Evolutionary conservation across 768 basidiomycete species (phyloP).

Genomic region (Chalciporus chontae): DNA sequence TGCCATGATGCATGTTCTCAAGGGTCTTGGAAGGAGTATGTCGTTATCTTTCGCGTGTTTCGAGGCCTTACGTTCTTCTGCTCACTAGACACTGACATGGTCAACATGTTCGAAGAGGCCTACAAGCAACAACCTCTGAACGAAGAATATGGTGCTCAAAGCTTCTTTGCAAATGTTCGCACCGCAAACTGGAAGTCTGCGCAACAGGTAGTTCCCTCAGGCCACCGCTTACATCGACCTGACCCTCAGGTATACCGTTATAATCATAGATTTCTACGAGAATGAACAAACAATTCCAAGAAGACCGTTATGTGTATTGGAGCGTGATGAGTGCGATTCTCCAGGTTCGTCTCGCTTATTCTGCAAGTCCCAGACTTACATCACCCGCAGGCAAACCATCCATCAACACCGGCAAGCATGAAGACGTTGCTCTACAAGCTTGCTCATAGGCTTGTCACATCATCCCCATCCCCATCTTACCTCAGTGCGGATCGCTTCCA

Average conservation of each 20-base stretch:
- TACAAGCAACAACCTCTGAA: slow-evolving; percentile 77
- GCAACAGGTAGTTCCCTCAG: slow-evolving; percentile 56
- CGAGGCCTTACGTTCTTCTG: neutral
- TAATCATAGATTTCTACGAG: slow-evolving; percentile 63
- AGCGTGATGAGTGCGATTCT: slow-evolving; percentile 74
- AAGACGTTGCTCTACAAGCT: slow-evolving; percentile 69
- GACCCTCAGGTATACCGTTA: neutral
- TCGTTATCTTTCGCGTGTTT: neutral
- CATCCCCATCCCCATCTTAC: slow-evolving; percentile 61
- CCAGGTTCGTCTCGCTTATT: slow-evolving; percentile 47
- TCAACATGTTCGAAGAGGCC: slow-evolving; percentile 83
- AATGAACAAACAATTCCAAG: slow-evolving; percentile 82
- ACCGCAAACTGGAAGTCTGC: slow-evolving; percentile 82
- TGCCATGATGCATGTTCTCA: slow-evolving; percentile 81
- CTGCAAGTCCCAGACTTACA: slow-evolving; percentile 9
- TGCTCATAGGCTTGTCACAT: slow-evolving; percentile 68
- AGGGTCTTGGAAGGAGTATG: slow-evolving; percentile 69
- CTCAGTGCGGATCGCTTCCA: slow-evolving; percentile 72
- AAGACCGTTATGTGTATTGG: slow-evolving; percentile 82
- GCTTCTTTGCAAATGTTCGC: slow-evolving; percentile 81
- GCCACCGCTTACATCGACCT: neutral
- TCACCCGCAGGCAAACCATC: slow-evolving; percentile 63
- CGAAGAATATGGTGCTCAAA: slow-evolving; percentile 80
- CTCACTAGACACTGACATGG: slow-evolving; percentile 65
- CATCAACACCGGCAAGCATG: slow-evolving; percentile 57